Evolutionary conservation across 1,284 basidiomycete species (phyloP), one percentile per base, ranked within the genome.

Genomic region (Cryptococcus sp.): DNA sequence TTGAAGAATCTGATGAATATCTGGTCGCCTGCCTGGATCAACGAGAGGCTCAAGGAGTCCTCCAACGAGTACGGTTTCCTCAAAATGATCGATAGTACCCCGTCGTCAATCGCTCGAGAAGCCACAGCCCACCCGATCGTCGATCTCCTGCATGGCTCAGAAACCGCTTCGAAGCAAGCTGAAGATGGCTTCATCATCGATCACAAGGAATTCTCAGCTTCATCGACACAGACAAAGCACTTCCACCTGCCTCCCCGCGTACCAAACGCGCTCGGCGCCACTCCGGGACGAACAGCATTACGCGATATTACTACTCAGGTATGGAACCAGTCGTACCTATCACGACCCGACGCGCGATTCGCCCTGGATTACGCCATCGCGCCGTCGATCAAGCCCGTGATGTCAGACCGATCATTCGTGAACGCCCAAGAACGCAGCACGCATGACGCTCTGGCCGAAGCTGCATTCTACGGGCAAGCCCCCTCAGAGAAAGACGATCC

Each of bases 391-490:
- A 79, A 85, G 40, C 80, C 91, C 52, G 83, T 87, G 66, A 90
- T 88, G 70, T 85, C 85, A 45, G 86, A 93, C 71, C 86, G 91
- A 47, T 85, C 87, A 5, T 96, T 91, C 80, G 76, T 90, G 47
- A 89, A 95, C 72, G 81, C 82, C 40, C 87, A 91, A 75, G 78
- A 83, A 11, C 83, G 83, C 27, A 62, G 86, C 27, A 62, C 70
- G 17, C 70, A 70, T 60, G 81, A 83, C 57, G 69, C 89, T 10
- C 66, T 87, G 45, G 88, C 93, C 73, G 85, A 88, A 3, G 77
- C 89, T 25, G 87, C 87, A 5, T 76, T 99, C 23, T 98, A 91
- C 75, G 96, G 96, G n/a, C 76, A 95, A 20, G 86, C 93, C 1
- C 83, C 84, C 10, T 81, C 84, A 47, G 79, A 89, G 51, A 82